Percentiles rank a stretch among this genome's conserved stretches.
phyloP scores from a whole-genome alignment of 176 grass and related monocot species.

The Bonia amplexicaulis region DNA sequence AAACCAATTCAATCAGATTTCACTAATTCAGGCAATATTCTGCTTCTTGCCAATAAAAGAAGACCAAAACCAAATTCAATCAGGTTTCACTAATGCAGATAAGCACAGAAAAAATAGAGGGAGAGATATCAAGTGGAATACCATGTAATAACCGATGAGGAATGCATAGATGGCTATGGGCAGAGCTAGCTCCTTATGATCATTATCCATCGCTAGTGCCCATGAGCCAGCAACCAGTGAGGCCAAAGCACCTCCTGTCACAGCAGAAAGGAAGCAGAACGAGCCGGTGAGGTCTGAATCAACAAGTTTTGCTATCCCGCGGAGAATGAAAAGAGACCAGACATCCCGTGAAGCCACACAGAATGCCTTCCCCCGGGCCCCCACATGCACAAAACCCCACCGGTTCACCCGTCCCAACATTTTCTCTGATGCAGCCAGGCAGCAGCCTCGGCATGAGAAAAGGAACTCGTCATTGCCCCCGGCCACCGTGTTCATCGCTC shows the following conservation, averaged over 20 bases:
- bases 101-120: not conserved
- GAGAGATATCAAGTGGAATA: conserved; percentile 22
- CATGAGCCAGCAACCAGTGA: conserved; percentile 70
- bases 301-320: conserved; percentile 65
- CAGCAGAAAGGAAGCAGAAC: conserved; percentile 81
- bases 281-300: conserved; percentile 84
- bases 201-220: conserved; percentile 49
- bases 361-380: conserved; percentile 48
- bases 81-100: conserved; percentile 6
- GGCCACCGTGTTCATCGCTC: conserved; percentile 41
- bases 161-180: conserved; percentile 62
- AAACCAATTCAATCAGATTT: not conserved
- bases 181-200: conserved; percentile 43
- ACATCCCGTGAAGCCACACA: conserved; percentile 64
- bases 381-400: conserved; percentile 77
- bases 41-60: not conserved
- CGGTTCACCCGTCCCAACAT: conserved; percentile 69
- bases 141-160: conserved; percentile 82
- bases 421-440: conserved; percentile 49
- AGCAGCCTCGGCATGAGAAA: conserved; percentile 64
- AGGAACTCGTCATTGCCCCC: conserved; percentile 76
- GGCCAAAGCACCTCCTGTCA: conserved; percentile 49
- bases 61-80: not conserved
- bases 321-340: conserved; percentile 74
- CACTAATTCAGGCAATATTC: not conserved